Conservation (phyloP, 306 rosid genomes). For the Oxytropis ochrocephala region DNA sequence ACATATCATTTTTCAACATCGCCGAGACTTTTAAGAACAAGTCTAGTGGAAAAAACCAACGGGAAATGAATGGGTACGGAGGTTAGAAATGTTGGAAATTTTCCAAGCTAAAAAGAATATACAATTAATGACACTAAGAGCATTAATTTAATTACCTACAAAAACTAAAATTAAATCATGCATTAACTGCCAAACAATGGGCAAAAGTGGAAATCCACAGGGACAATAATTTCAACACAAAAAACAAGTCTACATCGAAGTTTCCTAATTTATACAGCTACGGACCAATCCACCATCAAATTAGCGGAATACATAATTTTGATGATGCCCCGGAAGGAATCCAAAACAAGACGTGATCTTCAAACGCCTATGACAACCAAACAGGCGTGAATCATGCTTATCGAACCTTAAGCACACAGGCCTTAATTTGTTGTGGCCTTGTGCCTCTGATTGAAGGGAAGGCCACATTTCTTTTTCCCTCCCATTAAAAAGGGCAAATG, state of each 20-base stretch:
- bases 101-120: too few species aligned
- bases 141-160: neutral
- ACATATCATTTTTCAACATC: too few species aligned
- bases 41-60: too few species aligned
- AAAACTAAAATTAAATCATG: conserved; percentile 2
- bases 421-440: neutral
- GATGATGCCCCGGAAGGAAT: neutral
- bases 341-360: neutral
- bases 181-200: conserved; percentile 21
- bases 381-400: neutral
- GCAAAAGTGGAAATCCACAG: conserved; percentile 27
- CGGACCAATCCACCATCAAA: conserved; percentile 12
- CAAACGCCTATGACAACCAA: conserved; percentile 10
- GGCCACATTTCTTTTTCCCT: neutral
- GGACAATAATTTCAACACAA: conserved; percentile 18
- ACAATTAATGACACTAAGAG: neutral
- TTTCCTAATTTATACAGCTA: conserved; percentile 23
- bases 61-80: too few species aligned
- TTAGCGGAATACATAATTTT: neutral
- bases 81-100: too few species aligned
- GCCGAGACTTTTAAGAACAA: too few species aligned
- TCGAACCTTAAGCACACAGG: neutral
- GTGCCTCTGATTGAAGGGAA: neutral
- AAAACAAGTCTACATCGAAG: neutral
- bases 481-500: neutral